These are phyloP conservation scores for Adansonia digitata DNA, from an alignment of 345 rosid species.

Conservation along the genomic window DNA sequence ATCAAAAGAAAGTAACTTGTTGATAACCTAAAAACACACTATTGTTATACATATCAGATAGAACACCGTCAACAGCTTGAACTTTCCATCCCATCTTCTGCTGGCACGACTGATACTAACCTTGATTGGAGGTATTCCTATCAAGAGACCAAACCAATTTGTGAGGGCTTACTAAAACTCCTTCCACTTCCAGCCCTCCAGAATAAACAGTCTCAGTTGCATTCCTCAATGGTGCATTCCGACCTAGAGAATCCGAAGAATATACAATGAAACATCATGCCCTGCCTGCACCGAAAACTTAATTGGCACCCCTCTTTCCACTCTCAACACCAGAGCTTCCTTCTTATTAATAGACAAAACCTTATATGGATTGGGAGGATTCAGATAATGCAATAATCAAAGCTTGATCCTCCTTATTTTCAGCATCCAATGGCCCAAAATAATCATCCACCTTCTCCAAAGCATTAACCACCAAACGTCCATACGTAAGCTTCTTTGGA, in stretches of 20 bases:
- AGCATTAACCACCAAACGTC: slow-evolving; percentile 45
- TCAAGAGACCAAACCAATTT: slow-evolving; percentile 84
- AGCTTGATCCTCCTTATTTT: slow-evolving; percentile 67
- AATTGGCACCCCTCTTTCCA: slow-evolving; percentile 72
- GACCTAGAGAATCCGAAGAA: slow-evolving; percentile 86
- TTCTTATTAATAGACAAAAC: slow-evolving; percentile 66
- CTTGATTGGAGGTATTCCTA: slow-evolving; percentile 89
- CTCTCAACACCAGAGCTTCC: slow-evolving; percentile 68
- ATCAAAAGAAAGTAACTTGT: slow-evolving; percentile 93
- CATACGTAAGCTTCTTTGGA: slow-evolving; percentile 33
- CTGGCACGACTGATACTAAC: slow-evolving; percentile 82
- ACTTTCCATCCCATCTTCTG: slow-evolving; percentile 96
- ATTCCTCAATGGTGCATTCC: slow-evolving; percentile 84
- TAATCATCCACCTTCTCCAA: slow-evolving; percentile 46
- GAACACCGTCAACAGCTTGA: slow-evolving; percentile 94
- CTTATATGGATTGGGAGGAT: slow-evolving; percentile 59
- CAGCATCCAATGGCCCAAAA: slow-evolving; percentile 63
- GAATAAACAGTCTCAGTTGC: slow-evolving; percentile 69
- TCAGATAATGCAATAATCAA: slow-evolving; percentile 58
- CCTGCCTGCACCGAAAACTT: slow-evolving; percentile 65
- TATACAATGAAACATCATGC: slow-evolving; percentile 64
- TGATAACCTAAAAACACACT: slow-evolving; percentile 89
- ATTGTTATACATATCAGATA: slow-evolving; percentile 90
- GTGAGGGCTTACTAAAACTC: slow-evolving; percentile 66
- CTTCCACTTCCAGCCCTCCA: slow-evolving; percentile 86